Percentiles rank a stretch among this genome's conserved stretches.
phyloP scores from a whole-genome alignment of 345 rosid species.

The Hypericum perforatum region DNA sequence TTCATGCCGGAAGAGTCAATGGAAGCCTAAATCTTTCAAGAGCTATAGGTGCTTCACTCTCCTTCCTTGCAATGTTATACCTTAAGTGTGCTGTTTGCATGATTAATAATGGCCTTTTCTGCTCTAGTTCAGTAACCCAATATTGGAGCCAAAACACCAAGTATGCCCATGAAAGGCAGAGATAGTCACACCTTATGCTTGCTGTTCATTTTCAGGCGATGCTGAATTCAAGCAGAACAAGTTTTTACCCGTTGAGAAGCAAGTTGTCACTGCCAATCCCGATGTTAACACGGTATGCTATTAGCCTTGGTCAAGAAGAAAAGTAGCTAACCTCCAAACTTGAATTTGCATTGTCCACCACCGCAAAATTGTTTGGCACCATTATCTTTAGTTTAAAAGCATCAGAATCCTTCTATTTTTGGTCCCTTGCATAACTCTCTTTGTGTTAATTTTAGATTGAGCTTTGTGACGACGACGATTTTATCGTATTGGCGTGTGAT shows the following conservation, averaged over 20 bases:
- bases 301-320: not conserved
- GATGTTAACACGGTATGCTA: slow-evolving; percentile 58
- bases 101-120: not conserved
- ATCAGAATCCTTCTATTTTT: not conserved
- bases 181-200: no score
- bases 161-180: no score
- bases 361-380: no score
- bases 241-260: slow-evolving; percentile 66
- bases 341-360: no score
- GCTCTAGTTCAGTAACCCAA: not conserved
- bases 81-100: not conserved
- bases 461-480: slow-evolving; percentile 92
- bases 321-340: no score
- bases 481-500: slow-evolving; percentile 87
- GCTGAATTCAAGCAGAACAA: slow-evolving; percentile 94
- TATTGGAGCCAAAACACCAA: no score
- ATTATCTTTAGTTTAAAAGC: not conserved
- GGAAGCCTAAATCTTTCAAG: slow-evolving; percentile 96
- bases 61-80: not conserved
- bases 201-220: slow-evolving; percentile 46
- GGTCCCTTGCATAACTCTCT: not conserved
- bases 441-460: slow-evolving; percentile 41
- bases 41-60: slow-evolving; percentile 60
- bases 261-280: slow-evolving; percentile 78
- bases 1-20: slow-evolving; percentile 85